Percentiles rank a stretch among this genome's conserved stretches.
These are phyloP conservation scores for Peltaster fructicola DNA, from an alignment of 2,329 filamentous ascomycete species.

Conservation along the genomic window DNA sequence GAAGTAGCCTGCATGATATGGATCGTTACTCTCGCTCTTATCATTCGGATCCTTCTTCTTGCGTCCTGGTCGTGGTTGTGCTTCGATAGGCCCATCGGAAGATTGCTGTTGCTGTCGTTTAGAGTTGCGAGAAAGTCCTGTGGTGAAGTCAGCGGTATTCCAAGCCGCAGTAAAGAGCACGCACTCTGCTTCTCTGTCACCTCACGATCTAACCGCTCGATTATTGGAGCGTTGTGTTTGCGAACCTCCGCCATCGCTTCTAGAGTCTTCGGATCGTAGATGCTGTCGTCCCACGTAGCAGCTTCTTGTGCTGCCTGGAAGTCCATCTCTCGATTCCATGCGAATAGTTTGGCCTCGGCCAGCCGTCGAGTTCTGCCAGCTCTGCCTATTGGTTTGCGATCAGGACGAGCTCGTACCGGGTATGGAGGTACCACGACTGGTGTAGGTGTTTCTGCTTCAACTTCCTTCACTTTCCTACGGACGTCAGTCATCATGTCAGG, in stretches of 20 bases:
- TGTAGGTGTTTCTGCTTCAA: background rate
- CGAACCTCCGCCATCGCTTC: conserved; percentile 12
- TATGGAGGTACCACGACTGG: conserved; percentile 5
- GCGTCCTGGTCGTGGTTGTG: conserved; percentile 4
- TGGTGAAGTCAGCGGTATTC: too few species aligned
- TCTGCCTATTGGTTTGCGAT: conserved; percentile 7
- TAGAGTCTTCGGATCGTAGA: conserved; percentile 13
- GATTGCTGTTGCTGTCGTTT: conserved; percentile 5
- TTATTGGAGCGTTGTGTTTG: conserved; percentile 10
- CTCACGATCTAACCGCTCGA: conserved; percentile 12
- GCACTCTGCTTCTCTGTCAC: conserved; percentile 14
- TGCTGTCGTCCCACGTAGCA: conserved; percentile 13
- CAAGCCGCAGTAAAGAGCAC: too few species aligned
- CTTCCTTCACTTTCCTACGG: background rate
- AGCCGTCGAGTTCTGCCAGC: conserved; percentile 9
- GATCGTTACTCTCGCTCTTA: conserved; percentile 8
- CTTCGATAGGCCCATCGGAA: too few species aligned
- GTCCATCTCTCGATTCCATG: conserved; percentile 16
- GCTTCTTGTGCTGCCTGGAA: conserved; percentile 10
- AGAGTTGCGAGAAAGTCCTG: too few species aligned
- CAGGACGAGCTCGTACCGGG: conserved; percentile 3
- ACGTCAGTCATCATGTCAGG: too few species aligned
- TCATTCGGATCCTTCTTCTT: conserved; percentile 10
- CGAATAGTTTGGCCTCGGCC: conserved; percentile 13
- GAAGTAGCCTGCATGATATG: conserved; percentile 16